Conservation (phyloP, 176 grass and related monocot species). For the Puya raimondii region DNA sequence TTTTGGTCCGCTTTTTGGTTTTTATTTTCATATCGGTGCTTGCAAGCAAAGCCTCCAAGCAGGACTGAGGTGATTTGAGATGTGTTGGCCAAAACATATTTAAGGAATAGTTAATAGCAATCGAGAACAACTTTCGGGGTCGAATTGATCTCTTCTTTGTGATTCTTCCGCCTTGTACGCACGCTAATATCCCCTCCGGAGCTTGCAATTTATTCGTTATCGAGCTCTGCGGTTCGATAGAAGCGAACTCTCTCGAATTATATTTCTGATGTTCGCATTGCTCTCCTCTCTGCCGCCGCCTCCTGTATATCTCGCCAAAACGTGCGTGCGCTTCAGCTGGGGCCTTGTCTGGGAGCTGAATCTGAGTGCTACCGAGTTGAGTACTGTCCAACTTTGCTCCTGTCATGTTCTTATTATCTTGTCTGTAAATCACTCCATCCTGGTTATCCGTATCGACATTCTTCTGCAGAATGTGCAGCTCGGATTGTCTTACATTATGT, state of each 20-base stretch:
- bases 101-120: constrained; percentile 1
- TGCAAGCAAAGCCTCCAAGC: constrained; percentile 35
- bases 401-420: too few relatives aligned
- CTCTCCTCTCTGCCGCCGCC: constrained; percentile 3
- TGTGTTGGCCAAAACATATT: background rate
- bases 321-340: too few relatives aligned
- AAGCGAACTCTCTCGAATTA: constrained; percentile 11
- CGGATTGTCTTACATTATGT: constrained; percentile 19
- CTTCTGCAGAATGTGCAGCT: constrained; percentile 5
- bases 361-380: too few relatives aligned
- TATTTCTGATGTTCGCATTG: constrained; percentile 5
- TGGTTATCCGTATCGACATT: background rate
- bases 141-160: constrained; percentile 47
- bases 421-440: background rate
- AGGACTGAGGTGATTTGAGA: constrained; percentile 13
- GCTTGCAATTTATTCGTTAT: constrained; percentile 17
- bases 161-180: constrained; percentile 23
- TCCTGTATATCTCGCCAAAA: too few relatives aligned
- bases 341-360: too few relatives aligned
- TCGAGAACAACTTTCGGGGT: constrained; percentile 22
- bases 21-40: constrained; percentile 30
- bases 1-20: constrained; percentile 46
- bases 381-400: too few relatives aligned
- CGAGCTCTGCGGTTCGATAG: constrained; percentile 7
- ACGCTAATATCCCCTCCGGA: constrained; percentile 32